These are phyloP conservation scores for Thelonectria olida DNA, from an alignment of 2,329 filamentous ascomycete genomes.

Conservation along the genomic window DNA sequence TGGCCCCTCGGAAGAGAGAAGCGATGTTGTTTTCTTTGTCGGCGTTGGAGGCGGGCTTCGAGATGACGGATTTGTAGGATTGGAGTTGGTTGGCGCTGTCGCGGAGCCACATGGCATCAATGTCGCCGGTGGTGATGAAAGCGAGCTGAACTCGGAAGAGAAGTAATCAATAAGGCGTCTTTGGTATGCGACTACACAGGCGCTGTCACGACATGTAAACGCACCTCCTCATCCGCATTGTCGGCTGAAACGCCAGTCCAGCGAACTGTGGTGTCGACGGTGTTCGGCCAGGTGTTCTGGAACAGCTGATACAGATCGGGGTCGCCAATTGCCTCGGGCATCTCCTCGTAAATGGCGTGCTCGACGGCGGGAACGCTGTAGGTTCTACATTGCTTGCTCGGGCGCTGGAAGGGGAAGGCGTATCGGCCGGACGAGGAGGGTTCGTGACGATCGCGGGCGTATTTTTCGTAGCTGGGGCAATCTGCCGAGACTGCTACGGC, in stretches of 20 bases:
- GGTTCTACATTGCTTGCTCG: constrained; percentile 78
- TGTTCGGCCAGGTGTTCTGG: constrained; percentile 78
- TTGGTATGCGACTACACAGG: no score
- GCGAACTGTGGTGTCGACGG: constrained; percentile 75
- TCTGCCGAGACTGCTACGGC: constrained; percentile 35
- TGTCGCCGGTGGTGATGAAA: constrained; percentile 87
- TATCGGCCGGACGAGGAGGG: constrained; percentile 83
- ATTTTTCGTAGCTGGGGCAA: constrained; percentile 49
- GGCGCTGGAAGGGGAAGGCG: constrained; percentile 82
- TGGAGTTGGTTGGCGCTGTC: constrained; percentile 87
- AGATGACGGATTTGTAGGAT: constrained; percentile 74
- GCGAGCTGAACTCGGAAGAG: constrained; percentile 58
- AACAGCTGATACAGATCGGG: constrained; percentile 79
- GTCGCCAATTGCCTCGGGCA: constrained; percentile 77
- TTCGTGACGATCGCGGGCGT: constrained; percentile 58
- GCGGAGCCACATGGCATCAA: constrained; percentile 92
- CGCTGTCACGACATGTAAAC: not conserved
- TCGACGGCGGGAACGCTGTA: constrained; percentile 83
- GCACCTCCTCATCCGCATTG: constrained; percentile 66
- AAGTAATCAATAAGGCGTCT: not conserved
- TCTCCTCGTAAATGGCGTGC: constrained; percentile 70
- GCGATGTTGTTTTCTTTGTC: constrained; percentile 66
- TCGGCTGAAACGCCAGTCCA: constrained; percentile 71
- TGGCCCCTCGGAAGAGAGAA: constrained; percentile 75
- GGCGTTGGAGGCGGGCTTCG: constrained; percentile 54